Evolutionary conservation across 371 early-diverging fungal species (phyloP).

Genomic region (Lichtheimia corymbifera): DNA sequence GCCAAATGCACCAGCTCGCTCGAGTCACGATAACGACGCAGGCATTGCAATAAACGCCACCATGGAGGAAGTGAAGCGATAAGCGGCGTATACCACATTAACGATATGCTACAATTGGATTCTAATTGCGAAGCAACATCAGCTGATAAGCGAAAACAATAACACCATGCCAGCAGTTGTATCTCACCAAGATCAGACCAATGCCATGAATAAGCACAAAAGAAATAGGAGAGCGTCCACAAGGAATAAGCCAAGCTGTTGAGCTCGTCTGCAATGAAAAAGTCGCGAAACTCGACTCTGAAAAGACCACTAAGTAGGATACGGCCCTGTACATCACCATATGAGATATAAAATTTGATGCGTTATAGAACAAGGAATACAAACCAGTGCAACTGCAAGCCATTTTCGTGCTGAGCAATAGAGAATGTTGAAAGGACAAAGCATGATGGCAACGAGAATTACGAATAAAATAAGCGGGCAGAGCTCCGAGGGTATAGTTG

Average conservation of each 20-base stretch:
- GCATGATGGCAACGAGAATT: conserved; percentile 49
- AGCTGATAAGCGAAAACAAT: background rate
- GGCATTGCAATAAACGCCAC: conserved; percentile 74
- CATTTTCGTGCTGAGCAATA: conserved; percentile 74
- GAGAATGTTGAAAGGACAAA: conserved; percentile 67
- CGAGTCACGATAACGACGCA: conserved; percentile 66
- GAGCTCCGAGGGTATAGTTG: conserved; percentile 51
- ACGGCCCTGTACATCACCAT: conserved; percentile 32
- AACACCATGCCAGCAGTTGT: background rate
- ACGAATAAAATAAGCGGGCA: conserved; percentile 58
- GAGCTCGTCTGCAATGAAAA: conserved; percentile 85
- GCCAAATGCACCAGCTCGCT: conserved; percentile 59
- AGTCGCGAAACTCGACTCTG: conserved; percentile 81
- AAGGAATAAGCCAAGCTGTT: conserved; percentile 77
- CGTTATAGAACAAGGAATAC: too few relatives aligned
- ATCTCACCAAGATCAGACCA: conserved; percentile 55
- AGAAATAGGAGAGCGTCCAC: conserved; percentile 65
- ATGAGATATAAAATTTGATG: background rate
- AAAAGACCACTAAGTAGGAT: conserved; percentile 58
- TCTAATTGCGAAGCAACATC: background rate
- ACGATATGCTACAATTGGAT: conserved; percentile 55
- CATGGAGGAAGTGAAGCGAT: conserved; percentile 65
- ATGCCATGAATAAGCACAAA: conserved; percentile 63
- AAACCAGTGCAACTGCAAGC: conserved; percentile 57
- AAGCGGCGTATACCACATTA: conserved; percentile 63